phyloP scores from a whole-genome alignment of 345 rosid species.

The Dimocarpus longan region DNA sequence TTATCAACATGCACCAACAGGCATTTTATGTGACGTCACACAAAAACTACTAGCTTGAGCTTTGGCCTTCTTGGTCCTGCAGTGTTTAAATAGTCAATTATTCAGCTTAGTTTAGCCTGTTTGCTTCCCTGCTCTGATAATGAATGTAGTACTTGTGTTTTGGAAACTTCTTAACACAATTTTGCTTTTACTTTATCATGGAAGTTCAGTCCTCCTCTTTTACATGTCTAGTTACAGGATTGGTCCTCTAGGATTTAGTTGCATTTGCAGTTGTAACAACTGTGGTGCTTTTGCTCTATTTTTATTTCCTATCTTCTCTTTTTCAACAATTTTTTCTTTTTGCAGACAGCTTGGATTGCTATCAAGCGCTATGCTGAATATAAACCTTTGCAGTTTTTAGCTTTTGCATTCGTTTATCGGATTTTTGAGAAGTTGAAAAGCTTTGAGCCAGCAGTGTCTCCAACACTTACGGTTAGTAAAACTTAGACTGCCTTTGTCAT shows the following conservation, averaged over 20 bases:
- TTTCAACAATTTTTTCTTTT: slow-evolving; percentile 17
- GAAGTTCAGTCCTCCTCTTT: neutral
- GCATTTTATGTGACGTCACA: neutral
- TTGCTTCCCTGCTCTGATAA: neutral
- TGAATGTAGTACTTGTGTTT: neutral
- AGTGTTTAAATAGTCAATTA: neutral
- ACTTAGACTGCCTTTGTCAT: neutral
- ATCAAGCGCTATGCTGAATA: slow-evolving; percentile 76
- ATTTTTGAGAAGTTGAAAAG: slow-evolving; percentile 90
- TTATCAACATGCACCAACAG: neutral
- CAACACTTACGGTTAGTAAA: slow-evolving; percentile 67
- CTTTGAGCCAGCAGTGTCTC: slow-evolving; percentile 71
- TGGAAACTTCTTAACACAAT: neutral
- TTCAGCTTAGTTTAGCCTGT: neutral
- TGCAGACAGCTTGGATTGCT: slow-evolving; percentile 87
- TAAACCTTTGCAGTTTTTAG: slow-evolving; percentile 92
- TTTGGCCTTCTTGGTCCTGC: neutral
- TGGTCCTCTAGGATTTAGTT: neutral
- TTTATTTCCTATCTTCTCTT: slow-evolving; percentile 9
- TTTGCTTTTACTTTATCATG: neutral
- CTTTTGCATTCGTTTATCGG: slow-evolving; percentile 87
- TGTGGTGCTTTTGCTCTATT: neutral
- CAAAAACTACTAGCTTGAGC: neutral
- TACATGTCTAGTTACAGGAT: neutral
- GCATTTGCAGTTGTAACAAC: neutral